Conservation (phyloP, 257 asterid species). For the Solanum sejunctum region DNA sequence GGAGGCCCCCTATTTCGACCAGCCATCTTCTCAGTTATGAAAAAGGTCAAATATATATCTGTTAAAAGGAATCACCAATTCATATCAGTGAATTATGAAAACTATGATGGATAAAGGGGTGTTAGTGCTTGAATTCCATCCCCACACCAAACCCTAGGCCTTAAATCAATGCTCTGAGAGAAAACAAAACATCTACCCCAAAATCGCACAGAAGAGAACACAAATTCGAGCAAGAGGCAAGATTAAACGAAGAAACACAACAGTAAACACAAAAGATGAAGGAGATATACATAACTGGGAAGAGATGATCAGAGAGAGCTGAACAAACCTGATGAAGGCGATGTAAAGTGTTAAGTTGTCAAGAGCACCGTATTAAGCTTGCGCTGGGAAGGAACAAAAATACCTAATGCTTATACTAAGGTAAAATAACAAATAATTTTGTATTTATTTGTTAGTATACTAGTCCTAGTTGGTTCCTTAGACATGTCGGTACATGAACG, state of each 20-base stretch:
- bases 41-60: background rate
- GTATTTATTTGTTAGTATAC: background rate
- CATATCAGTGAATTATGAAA: background rate
- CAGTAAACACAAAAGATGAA: background rate
- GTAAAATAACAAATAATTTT: too few relatives aligned
- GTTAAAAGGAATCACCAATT: background rate
- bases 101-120: background rate
- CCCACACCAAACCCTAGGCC: background rate
- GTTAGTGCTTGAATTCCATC: background rate
- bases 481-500: too few relatives aligned
- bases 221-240: background rate
- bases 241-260: background rate
- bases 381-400: background rate
- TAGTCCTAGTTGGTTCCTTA: too few relatives aligned
- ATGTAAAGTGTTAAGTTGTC: background rate
- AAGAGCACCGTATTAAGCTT: background rate
- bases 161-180: background rate
- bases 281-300: background rate
- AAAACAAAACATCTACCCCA: background rate
- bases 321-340: background rate
- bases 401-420: too few relatives aligned
- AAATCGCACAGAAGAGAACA: background rate
- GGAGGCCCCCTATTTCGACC: constrained; percentile 78
- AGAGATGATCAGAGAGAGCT: background rate
- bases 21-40: constrained; percentile 29